phyloP scores from a whole-genome alignment of 2,329 filamentous ascomycete genomes.

The Exophiala lecanii-corni region DNA sequence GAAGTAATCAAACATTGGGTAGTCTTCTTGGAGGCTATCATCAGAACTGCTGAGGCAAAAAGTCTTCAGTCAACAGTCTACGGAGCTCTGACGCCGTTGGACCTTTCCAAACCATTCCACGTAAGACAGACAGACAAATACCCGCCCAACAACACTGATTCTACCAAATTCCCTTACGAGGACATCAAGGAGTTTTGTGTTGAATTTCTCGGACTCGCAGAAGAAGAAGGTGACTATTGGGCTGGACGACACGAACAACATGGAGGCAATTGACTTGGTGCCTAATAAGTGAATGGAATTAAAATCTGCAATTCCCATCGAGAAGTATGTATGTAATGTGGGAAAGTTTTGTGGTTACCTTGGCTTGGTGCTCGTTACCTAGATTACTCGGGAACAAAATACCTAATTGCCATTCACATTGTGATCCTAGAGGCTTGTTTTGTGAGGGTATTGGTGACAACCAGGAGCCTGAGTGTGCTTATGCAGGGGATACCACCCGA shows the following conservation, averaged over 20 bases:
- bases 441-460: background rate
- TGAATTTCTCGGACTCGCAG: constrained; percentile 12
- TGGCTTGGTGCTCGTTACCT: too few relatives aligned
- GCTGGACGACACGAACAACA: constrained; percentile 11
- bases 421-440: too few relatives aligned
- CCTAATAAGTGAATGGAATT: background rate
- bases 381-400: too few relatives aligned
- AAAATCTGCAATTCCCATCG: too few relatives aligned
- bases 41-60: constrained; percentile 14
- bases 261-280: constrained; percentile 10
- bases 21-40: constrained; percentile 18
- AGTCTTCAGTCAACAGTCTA: constrained; percentile 7
- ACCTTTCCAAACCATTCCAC: constrained; percentile 5
- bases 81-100: background rate
- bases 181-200: constrained; percentile 15
- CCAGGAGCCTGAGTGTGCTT: background rate
- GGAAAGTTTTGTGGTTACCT: too few relatives aligned
- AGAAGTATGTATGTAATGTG: too few relatives aligned
- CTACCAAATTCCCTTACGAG: constrained; percentile 8
- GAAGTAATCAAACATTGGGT: constrained; percentile 19
- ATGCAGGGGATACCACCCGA: background rate
- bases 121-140: constrained; percentile 15
- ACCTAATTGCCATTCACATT: too few relatives aligned
- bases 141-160: background rate
- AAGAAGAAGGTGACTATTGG: constrained; percentile 15